phyloP scores from a whole-genome alignment of 352 stramenopile genomes.

The Pythium rishiriense region DNA sequence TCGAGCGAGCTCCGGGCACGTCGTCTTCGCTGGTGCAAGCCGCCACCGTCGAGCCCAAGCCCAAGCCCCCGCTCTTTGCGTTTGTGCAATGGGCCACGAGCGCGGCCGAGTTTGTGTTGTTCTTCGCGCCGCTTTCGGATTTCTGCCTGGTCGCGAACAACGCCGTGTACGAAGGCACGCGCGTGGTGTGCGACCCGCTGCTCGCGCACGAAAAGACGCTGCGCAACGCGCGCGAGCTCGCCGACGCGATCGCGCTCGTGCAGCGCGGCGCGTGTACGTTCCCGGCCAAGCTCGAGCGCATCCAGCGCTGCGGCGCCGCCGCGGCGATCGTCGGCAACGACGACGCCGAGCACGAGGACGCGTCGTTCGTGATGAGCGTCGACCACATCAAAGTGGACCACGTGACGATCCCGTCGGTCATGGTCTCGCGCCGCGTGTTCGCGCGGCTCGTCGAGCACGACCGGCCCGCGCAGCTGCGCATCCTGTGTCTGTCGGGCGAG shows the following conservation, averaged over 20 bases:
- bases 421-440: conserved; percentile 57
- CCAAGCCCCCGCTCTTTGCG: conserved; percentile 45
- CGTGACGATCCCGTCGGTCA: conserved; percentile 64
- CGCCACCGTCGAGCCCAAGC: background rate
- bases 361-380: conserved; percentile 76
- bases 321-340: conserved; percentile 74
- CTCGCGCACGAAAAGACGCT: conserved; percentile 41
- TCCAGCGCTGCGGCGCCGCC: conserved; percentile 53
- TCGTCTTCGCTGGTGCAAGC: background rate
- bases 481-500: conserved; percentile 57
- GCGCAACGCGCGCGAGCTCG: conserved; percentile 36
- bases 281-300: conserved; percentile 62
- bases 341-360: conserved; percentile 42
- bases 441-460: conserved; percentile 33
- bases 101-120: conserved; percentile 40
- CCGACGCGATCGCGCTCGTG: conserved; percentile 47
- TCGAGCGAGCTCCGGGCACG: no score
- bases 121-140: conserved; percentile 64
- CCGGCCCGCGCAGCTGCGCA: conserved; percentile 29
- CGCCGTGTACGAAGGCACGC: conserved; percentile 40
- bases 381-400: conserved; percentile 66
- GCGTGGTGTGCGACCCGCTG: conserved; percentile 53
- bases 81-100: conserved; percentile 70
- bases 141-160: conserved; percentile 50
- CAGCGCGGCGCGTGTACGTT: conserved; percentile 68